phyloP scores from a whole-genome alignment of 805 yeast genomes.

The Kodamaea lidongshanica region DNA sequence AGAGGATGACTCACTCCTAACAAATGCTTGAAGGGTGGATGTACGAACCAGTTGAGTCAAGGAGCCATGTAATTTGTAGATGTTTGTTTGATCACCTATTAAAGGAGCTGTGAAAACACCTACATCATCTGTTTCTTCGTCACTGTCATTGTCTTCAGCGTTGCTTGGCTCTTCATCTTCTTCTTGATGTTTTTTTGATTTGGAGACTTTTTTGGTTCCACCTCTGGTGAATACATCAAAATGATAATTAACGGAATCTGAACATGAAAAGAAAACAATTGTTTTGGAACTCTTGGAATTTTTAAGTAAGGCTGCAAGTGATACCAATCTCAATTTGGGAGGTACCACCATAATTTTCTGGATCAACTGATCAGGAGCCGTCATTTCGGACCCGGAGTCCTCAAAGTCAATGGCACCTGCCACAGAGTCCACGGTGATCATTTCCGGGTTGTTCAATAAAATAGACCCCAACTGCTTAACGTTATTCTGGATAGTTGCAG shows the following conservation, averaged over 20 bases:
- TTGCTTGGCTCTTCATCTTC: conserved; percentile 4
- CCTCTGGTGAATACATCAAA: conserved; percentile 63
- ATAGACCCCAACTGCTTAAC: conserved; percentile 78
- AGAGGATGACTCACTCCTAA: conserved; percentile 36
- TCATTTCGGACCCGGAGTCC: conserved; percentile 17
- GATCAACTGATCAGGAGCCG: conserved; percentile 85
- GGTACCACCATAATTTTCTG: conserved; percentile 85
- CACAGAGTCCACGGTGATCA: conserved; percentile 44
- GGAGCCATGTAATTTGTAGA: conserved; percentile 82
- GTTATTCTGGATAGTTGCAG: conserved; percentile 84
- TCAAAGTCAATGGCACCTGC: conserved; percentile 26
- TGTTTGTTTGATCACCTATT: conserved; percentile 38
- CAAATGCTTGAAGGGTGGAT: conserved; percentile 62
- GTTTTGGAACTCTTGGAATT: conserved; percentile 44
- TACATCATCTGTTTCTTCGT: conserved; percentile 18
- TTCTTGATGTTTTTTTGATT: conserved; percentile 22
- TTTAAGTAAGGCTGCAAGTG: conserved; percentile 63
- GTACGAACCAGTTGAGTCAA: conserved; percentile 79
- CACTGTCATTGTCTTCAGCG: conserved; percentile 15
- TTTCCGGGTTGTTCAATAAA: conserved; percentile 65
- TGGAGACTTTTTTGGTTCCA: conserved; percentile 38
- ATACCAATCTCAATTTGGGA: conserved; percentile 81
- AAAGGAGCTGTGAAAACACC: conserved; percentile 51
- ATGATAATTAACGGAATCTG: conserved; percentile 96
- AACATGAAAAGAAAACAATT: conserved; percentile 85